Evolutionary conservation across 805 yeast species (phyloP).

Genomic region (Pichia nanzhaoensis): DNA sequence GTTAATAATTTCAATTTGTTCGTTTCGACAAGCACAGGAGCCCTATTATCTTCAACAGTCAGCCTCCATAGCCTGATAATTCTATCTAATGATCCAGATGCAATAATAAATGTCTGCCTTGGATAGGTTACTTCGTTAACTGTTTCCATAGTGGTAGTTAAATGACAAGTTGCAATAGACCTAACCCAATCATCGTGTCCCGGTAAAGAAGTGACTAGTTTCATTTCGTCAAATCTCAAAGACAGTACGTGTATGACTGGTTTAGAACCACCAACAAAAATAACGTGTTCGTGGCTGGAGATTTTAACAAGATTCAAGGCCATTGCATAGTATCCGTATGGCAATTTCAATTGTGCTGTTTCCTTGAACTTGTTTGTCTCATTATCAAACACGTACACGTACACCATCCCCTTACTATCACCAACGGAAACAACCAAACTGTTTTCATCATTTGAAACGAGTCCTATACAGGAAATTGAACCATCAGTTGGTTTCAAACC

Average conservation of each 20-base stretch:
- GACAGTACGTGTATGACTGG: slow-evolving; percentile 40
- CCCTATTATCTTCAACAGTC: slow-evolving; percentile 47
- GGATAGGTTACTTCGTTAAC: slow-evolving; percentile 3
- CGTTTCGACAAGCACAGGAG: slow-evolving; percentile 38
- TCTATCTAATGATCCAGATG: slow-evolving; percentile 89
- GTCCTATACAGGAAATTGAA: slow-evolving; percentile 13
- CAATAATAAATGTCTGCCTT: slow-evolving; percentile 55
- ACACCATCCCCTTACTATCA: slow-evolving; percentile 53
- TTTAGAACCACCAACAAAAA: slow-evolving; percentile 73
- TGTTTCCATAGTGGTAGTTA: slow-evolving; percentile 22
- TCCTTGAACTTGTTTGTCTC: slow-evolving; percentile 22
- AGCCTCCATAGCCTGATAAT: slow-evolving; percentile 88
- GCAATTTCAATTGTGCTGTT: slow-evolving; percentile 28
- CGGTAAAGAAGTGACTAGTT: slow-evolving; percentile 36
- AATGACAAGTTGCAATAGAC: slow-evolving; percentile 53
- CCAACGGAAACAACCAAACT: slow-evolving; percentile 48
- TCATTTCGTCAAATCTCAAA: slow-evolving; percentile 30
- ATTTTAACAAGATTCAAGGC: slow-evolving; percentile 32
- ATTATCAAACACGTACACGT: slow-evolving; percentile 40
- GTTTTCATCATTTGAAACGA: slow-evolving; percentile 8
- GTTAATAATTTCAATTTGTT: slow-evolving; percentile 48
- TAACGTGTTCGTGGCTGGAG: slow-evolving; percentile 31
- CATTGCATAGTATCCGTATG: slow-evolving; percentile 45
- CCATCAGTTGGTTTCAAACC: slow-evolving; percentile 17
- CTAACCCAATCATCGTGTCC: slow-evolving; percentile 99